A percentile compares a stretch with the other conserved stretches of the same genome.
phyloP scores from a whole-genome alignment of 2,329 filamentous ascomycete genomes.

The Colletotrichum siamense region DNA sequence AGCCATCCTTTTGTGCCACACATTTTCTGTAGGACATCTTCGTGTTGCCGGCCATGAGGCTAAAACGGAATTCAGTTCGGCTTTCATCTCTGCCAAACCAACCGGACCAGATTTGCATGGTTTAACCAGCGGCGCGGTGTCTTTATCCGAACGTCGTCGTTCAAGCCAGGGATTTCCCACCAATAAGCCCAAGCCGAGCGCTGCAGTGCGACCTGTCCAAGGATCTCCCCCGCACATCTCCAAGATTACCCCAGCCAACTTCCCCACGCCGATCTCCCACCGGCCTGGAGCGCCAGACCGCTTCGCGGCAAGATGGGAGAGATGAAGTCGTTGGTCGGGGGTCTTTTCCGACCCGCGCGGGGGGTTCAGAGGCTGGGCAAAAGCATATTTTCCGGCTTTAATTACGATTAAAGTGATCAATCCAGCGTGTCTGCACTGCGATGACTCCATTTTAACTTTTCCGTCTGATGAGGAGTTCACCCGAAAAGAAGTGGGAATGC shows the following conservation, averaged over 20 bases:
- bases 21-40: fast-evolving
- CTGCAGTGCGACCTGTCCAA: constrained; percentile 2
- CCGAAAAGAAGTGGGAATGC: constrained; percentile 18
- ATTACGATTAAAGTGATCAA: background rate
- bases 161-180: constrained; percentile 4
- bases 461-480: constrained; percentile 4
- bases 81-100: background rate
- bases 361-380: background rate
- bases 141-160: constrained; percentile 9
- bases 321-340: background rate
- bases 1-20: background rate
- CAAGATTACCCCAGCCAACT: background rate
- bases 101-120: background rate
- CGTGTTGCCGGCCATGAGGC: fast-evolving
- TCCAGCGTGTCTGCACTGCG: background rate
- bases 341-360: constrained; percentile 4
- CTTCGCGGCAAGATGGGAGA: background rate
- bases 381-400: background rate
- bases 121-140: background rate
- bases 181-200: constrained; percentile 5
- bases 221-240: constrained; percentile 14
- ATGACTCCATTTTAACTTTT: constrained; percentile 8
- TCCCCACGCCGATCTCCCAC: constrained; percentile 13
- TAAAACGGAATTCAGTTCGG: background rate
- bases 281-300: background rate